These are phyloP conservation scores for Aaosphaeria pasadenensis DNA, from an alignment of 2,329 filamentous ascomycete species.

Conservation along the genomic window DNA sequence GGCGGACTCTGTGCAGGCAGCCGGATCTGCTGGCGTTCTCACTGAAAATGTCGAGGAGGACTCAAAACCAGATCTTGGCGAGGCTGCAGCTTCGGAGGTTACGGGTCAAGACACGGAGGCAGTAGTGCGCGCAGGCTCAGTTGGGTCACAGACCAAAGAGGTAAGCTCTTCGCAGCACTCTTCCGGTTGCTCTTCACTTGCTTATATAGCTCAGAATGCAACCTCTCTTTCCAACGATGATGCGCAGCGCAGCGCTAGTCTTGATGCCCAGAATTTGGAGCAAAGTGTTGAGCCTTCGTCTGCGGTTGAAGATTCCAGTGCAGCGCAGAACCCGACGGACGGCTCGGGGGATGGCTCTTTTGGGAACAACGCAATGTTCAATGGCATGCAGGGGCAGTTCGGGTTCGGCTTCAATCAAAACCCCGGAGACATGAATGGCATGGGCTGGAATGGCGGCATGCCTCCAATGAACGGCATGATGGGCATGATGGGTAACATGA, in stretches of 20 bases:
- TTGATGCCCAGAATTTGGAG: constrained; percentile 12
- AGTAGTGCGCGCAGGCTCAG: not conserved
- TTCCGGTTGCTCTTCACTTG: too few relatives aligned
- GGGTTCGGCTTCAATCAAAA: constrained; percentile 43
- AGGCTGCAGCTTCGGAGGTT: too few relatives aligned
- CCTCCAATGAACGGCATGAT: constrained; percentile 43
- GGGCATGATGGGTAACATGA: constrained; percentile 69
- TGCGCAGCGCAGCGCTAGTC: constrained; percentile 14
- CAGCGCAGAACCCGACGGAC: constrained; percentile 10
- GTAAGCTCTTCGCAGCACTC: not conserved
- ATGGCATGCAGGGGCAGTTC: constrained; percentile 26
- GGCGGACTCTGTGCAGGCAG: constrained; percentile 6
- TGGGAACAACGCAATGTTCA: constrained; percentile 1
- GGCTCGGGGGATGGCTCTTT: constrained; percentile 1
- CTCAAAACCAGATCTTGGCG: constrained; percentile 6
- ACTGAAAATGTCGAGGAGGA: constrained; percentile 27
- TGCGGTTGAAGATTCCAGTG: constrained; percentile 12
- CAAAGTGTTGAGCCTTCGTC: constrained; percentile 15
- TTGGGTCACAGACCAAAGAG: not conserved
- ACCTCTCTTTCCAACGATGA: constrained; percentile 2
- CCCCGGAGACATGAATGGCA: constrained; percentile 51
- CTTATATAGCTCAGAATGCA: not conserved
- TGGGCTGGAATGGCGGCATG: constrained; percentile 58
- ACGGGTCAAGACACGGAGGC: not conserved
- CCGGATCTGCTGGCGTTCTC: constrained; percentile 7